Percentiles rank a stretch among this genome's conserved stretches.
Conservation (phyloP, 1,284 basidiomycete genomes). For the Sanghuangporus weigelae region DNA sequence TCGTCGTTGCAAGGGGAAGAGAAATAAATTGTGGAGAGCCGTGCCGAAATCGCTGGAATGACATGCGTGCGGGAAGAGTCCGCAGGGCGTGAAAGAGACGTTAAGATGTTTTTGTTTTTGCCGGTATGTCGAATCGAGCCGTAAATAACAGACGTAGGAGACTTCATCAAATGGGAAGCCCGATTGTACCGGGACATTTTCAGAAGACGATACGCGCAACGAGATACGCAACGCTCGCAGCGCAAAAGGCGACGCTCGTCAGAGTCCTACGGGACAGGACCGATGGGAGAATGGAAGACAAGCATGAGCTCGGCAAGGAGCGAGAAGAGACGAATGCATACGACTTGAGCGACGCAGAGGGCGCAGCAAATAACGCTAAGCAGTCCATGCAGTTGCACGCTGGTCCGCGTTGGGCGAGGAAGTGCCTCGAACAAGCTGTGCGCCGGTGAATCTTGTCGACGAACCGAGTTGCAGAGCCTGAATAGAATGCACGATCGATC, state of each 20-base stretch:
- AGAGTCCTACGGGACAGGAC: not conserved
- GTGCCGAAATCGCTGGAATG: not conserved
- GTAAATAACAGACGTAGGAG: too few species aligned
- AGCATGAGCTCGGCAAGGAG: not conserved
- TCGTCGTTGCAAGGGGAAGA: not conserved
- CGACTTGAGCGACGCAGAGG: constrained; percentile 4
- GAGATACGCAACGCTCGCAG: constrained; percentile 9
- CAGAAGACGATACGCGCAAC: constrained; percentile 4
- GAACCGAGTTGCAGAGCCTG: constrained; percentile 12
- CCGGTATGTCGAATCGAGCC: too few species aligned
- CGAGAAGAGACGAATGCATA: constrained; percentile 1
- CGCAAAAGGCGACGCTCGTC: constrained; percentile 11
- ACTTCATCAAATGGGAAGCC: too few species aligned
- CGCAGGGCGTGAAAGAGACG: too few species aligned
- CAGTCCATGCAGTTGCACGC: constrained; percentile 14
- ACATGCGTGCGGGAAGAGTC: not conserved
- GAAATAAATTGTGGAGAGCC: not conserved
- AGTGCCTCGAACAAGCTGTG: constrained; percentile 9
- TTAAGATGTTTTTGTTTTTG: too few species aligned
- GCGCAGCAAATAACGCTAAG: constrained; percentile 6
- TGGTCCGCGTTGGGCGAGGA: constrained; percentile 11
- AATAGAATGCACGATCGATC: too few species aligned
- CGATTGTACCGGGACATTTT: not conserved
- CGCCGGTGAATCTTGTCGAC: constrained; percentile 15
- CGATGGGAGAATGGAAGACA: not conserved